Evolutionary conservation across 2,329 filamentous ascomycete genomes (phyloP), one percentile per base, ranked within the genome.

Genomic region (Verruconis gallopava): DNA sequence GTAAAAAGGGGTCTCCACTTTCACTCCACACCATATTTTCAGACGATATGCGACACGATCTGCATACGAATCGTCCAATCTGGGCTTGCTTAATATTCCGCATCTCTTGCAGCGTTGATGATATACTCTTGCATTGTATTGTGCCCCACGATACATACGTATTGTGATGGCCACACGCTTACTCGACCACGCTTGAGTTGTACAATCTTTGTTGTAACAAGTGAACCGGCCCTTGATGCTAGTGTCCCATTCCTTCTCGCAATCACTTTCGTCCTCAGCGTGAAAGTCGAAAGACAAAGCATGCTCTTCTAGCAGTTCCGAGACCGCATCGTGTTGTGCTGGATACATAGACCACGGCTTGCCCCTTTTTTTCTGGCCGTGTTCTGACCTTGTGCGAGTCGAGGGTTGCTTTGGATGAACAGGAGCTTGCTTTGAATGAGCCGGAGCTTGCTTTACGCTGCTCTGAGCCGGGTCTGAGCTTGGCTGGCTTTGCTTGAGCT

Each of bases 61-160:
- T 42, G 58, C 56, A 51, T 67, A 67, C 17, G 57, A 61, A 37
- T 55, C 44, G 48, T 65, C 54, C 22, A 63, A 47, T 21, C 48
- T 21, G n/a, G 60, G 60, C 34, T 53, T 47, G 40, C 59, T 56
- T 0, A 64, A 49, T n/a, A 13, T 20, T 6, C 57, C 48, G 48
- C 63, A 67, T 11, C 12, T n/a, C 41, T 55, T 57, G 49, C 62
- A 67, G 5, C 56, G 55, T 49, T 67, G 62, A 47, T 65, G 53
- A 48, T 66, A 68, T 34, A 68, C 62, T 44, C 59, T 51, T 35
- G 61, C 63, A 48, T 67, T 68, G 47, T 68, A 68, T 51, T 49
- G 49, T 30, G 49, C 12, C 13, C 43, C 49, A 3, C 47, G 34
- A 49, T 66, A 67, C 49, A 62, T 53, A 17, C 63, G 57, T 34